phyloP scores from a whole-genome alignment of 148 eudicot genomes.

The Dianthus caryophyllus region DNA sequence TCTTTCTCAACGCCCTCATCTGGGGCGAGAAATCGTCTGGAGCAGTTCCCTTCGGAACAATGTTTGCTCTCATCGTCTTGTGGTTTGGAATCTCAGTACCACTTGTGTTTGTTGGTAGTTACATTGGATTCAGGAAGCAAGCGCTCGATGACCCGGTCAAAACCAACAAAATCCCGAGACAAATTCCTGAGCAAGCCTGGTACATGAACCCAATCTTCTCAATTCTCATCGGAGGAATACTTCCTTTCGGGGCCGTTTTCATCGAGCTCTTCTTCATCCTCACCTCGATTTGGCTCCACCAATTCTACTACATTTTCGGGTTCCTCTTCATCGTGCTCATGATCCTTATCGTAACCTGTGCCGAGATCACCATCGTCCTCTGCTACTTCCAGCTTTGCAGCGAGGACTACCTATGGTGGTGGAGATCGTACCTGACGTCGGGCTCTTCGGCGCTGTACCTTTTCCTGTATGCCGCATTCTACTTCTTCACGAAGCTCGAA shows the following conservation, averaged over 20 bases:
- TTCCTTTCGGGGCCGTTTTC: conserved; percentile 47
- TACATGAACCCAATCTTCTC: conserved; percentile 53
- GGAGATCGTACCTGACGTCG: conserved; percentile 49
- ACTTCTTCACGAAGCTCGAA: conserved; percentile 54
- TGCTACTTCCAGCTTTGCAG: conserved; percentile 55
- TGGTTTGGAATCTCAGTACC: conserved; percentile 53
- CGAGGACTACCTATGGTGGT: conserved; percentile 50
- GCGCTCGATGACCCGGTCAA: conserved; percentile 40
- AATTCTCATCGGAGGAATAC: conserved; percentile 45
- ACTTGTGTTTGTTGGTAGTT: conserved; percentile 40
- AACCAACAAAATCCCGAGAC: conserved; percentile 49
- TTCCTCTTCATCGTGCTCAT: conserved; percentile 43
- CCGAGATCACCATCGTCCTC: conserved; percentile 41
- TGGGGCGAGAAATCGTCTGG: conserved; percentile 52
- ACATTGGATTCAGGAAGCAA: conserved; percentile 38
- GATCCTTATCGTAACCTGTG: conserved; percentile 43
- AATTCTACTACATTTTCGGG: conserved; percentile 48
- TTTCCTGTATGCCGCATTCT: conserved; percentile 43
- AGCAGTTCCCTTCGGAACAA: conserved; percentile 47
- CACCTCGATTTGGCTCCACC: conserved; percentile 48
- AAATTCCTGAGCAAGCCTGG: conserved; percentile 51
- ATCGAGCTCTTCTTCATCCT: conserved; percentile 51
- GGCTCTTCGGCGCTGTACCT: conserved; percentile 48
- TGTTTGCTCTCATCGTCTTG: conserved; percentile 41
- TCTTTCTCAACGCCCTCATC: conserved; percentile 40